Conservation (phyloP, 1,284 basidiomycete genomes). For the Sphaerobolus stellatus region DNA sequence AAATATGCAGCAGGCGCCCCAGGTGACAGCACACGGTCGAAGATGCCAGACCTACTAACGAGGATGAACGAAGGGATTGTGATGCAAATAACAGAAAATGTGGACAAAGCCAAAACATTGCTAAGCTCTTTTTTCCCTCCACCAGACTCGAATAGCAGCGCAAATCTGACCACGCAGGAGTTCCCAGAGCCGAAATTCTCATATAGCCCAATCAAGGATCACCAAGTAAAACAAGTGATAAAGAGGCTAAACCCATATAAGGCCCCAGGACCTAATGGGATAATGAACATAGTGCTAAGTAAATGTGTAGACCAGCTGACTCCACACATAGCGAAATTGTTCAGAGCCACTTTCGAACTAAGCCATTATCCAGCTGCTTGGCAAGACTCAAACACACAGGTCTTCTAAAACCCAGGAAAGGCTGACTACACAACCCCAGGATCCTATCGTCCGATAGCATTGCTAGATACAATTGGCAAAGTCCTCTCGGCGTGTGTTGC, state of each 20-base stretch:
- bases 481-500: conserved; percentile 13
- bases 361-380: not conserved
- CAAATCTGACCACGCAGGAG: not conserved
- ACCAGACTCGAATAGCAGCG: not conserved
- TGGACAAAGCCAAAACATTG: not conserved
- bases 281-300: not conserved
- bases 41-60: not conserved
- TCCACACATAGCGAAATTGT: not conserved
- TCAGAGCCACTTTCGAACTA: not conserved
- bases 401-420: conserved; percentile 15
- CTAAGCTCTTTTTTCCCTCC: not conserved
- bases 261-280: not conserved
- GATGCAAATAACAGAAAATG: not conserved
- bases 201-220: not conserved
- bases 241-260: not conserved
- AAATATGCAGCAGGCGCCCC: not conserved
- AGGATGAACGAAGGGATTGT: not conserved
- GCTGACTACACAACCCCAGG: conserved; percentile 13
- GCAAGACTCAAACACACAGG: conserved; percentile 1
- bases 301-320: not conserved
- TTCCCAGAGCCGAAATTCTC: not conserved
- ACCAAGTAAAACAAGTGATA: not conserved
- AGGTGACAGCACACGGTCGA: not conserved
- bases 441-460: conserved; percentile 15
- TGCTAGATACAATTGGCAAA: conserved; percentile 15